phyloP scores from a whole-genome alignment of 2,329 filamentous ascomycete species.

The Elsinoe arachidis region DNA sequence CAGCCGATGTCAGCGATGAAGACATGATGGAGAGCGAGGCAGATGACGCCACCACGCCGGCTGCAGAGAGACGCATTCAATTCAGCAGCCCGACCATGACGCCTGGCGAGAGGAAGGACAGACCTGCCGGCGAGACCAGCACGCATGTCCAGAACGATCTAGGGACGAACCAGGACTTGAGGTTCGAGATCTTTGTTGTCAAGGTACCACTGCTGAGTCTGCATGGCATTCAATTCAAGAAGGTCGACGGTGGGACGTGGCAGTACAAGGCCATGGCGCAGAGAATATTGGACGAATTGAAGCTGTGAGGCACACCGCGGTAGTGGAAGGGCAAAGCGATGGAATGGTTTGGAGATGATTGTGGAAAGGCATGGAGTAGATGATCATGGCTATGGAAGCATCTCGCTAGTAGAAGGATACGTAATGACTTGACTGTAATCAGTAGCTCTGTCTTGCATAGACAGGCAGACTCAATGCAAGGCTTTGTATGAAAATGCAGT shows the following conservation, averaged over 20 bases:
- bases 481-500: neutral
- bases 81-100: constrained; percentile 9
- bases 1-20: constrained; percentile 62
- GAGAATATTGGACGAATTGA: constrained; percentile 79
- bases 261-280: constrained; percentile 99
- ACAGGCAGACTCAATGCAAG: neutral
- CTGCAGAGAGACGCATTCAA: constrained; percentile 12
- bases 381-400: neutral
- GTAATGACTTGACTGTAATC: constrained; percentile 9
- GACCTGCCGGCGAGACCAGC: constrained; percentile 72
- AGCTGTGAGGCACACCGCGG: constrained; percentile 45
- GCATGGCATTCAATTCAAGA: constrained; percentile 97
- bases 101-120: constrained; percentile 37
- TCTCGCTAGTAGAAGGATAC: constrained; percentile 1
- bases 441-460: neutral
- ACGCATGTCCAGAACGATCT: constrained; percentile 88
- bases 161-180: constrained; percentile 71
- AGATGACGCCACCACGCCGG: constrained; percentile 22
- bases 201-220: constrained; percentile 89
- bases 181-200: constrained; percentile 95
- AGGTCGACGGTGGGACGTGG: constrained; percentile 90
- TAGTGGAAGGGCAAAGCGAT: neutral
- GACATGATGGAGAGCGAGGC: constrained; percentile 60
- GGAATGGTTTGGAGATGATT: neutral
- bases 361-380: neutral